Evolutionary conservation across 116 monocot species (phyloP).

Genomic region (Trichopus zeylanicus): DNA sequence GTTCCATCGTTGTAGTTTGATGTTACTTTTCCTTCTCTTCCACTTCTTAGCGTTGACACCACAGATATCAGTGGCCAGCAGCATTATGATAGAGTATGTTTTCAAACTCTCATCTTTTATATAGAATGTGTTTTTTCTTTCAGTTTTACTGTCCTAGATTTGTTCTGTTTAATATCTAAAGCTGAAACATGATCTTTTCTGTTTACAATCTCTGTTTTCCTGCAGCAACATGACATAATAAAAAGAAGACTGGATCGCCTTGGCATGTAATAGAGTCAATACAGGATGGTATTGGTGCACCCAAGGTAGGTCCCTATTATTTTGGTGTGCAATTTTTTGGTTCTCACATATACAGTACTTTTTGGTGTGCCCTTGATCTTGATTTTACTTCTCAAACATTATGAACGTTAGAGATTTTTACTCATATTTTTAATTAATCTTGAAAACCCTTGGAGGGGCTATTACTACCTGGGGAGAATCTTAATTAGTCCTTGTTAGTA

Average conservation of each 20-base stretch:
- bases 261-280: slow-evolving; percentile 71
- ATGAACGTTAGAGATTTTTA: slow-evolving; percentile 39
- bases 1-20: slow-evolving; percentile 82
- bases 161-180: too few species aligned
- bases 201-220: slow-evolving; percentile 4
- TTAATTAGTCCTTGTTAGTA: background rate
- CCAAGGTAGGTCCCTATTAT: slow-evolving; percentile 91
- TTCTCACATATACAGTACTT: background rate
- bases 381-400: slow-evolving; percentile 41
- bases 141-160: background rate
- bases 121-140: background rate
- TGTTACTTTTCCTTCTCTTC: slow-evolving; percentile 76
- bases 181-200: background rate
- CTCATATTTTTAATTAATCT: too few species aligned
- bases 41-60: slow-evolving; percentile 86
- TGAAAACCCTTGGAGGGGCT: too few species aligned
- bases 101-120: background rate
- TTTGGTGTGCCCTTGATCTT: too few species aligned
- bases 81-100: slow-evolving; percentile 69
- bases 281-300: slow-evolving; percentile 80
- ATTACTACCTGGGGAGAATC: too few species aligned
- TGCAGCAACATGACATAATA: slow-evolving; percentile 87
- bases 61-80: slow-evolving; percentile 96
- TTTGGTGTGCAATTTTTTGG: background rate
- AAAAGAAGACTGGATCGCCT: slow-evolving; percentile 71